Evolutionary conservation across 805 yeast genomes (phyloP), one percentile per base, ranked within the genome.

Genomic region (Saccharomycopsis fibuligera): DNA sequence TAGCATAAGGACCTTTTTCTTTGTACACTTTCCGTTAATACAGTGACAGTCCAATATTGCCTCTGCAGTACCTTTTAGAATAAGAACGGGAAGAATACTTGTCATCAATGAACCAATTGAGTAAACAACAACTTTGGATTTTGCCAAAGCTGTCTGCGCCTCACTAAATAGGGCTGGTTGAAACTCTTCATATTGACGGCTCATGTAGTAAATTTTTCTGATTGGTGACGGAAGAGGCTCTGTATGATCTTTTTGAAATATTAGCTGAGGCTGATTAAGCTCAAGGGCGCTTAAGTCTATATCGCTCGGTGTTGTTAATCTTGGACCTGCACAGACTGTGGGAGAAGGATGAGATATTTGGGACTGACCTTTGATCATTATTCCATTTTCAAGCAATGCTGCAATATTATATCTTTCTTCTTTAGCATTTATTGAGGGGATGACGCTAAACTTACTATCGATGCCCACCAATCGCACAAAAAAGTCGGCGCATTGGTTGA

Each of bases 21-120:
- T 60, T 2, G 60, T 58, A 9, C 24, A 12, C 3, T 55, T 56
- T 12, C 64, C 65, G 3, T 56, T 48, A 40, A 44, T 48, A n/a
- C n/a, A n/a, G n/a, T n/a, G n/a, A n/a, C n/a, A n/a, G 25, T 52
- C 51, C 23, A 57, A 50, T 23, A 86, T 75, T 0, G 88, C 81
- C 31, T 73, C 73, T 0, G 90, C 90, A 5, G 86, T 72, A 2
- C 95, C 95, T 45, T 78, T 78, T 2, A 87, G 67, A 6, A 87
- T 74, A 5, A 88, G 65, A 0, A 88, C 80, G 0, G 98, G 97
- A 2, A 88, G 66, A 5, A 85, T 78, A 44, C 96, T 86, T 0
- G 98, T 90, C 83, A 86, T 85, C 33, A 90, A 68, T 1, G 95
- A 85, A 1, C 98, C 97, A 48, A 90, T 85, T 0, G 95, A 85